Percentiles rank a stretch among this genome's conserved stretches.
These are phyloP conservation scores for Torulaspora pretoriensis DNA, from an alignment of 1,139 yeast species.

Conservation along the genomic window DNA sequence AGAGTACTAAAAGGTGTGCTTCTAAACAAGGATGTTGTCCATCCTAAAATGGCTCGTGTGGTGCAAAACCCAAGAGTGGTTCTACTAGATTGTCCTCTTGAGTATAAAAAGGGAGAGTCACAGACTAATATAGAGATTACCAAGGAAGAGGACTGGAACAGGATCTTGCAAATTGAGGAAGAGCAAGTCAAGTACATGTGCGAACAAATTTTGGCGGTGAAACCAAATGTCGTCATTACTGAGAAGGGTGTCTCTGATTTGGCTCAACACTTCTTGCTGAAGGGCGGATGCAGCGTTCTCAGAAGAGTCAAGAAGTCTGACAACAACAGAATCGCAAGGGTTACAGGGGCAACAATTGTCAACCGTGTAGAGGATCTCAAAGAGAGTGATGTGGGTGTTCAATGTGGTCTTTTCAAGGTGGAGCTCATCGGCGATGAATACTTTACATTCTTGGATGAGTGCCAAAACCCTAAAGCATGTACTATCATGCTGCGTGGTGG, in stretches of 20 bases:
- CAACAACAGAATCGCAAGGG: constrained; percentile 94
- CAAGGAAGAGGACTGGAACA: constrained; percentile 94
- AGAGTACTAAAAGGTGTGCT: constrained; percentile 86
- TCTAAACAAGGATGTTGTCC: constrained; percentile 94
- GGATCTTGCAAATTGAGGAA: constrained; percentile 94
- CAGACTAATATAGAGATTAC: constrained; percentile 97
- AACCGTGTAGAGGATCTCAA: constrained; percentile 92
- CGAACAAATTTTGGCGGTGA: constrained; percentile 75
- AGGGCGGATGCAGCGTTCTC: constrained; percentile 88
- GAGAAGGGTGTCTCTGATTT: constrained; percentile 98
- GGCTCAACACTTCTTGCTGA: constrained; percentile 92
- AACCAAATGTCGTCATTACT: constrained; percentile 92
- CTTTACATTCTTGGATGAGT: constrained; percentile 78
- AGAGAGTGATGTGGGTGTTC: constrained; percentile 82
- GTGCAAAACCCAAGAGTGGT: constrained; percentile 87
- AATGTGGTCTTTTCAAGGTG: constrained; percentile 87
- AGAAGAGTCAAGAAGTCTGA: constrained; percentile 96
- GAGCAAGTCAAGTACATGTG: constrained; percentile 90
- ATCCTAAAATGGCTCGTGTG: constrained; percentile 91
- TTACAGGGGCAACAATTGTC: constrained; percentile 96
- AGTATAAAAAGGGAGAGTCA: constrained; percentile 97
- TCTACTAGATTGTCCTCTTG: constrained; percentile 91
- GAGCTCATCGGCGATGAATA: constrained; percentile 97
- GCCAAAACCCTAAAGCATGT: constrained; percentile 87
- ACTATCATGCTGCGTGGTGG: constrained; percentile 92